Base-by-base conservation (phyloP, 495 filamentous ascomycete species). In the Penicillium cosmopolitanum region DNA sequence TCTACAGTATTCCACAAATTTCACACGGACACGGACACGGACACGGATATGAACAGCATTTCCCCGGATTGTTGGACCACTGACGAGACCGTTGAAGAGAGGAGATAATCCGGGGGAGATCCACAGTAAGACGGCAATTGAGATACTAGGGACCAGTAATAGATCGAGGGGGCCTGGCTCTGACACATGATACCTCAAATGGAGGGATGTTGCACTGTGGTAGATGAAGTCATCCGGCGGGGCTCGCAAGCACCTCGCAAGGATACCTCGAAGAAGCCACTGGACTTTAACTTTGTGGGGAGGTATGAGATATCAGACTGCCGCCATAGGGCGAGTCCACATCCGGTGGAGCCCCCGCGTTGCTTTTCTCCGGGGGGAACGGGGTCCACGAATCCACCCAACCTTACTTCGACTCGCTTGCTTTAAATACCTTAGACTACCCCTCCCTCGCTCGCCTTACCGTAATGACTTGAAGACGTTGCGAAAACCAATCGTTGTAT, bases 201-300 rank as follows among this genome's bases (percentile, higher is more conserved):
- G 15, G 36, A 15, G 35, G 10, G 10, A 13, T 38, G 36, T 13
- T 5, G 36, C 36, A 12, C 36, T 38, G 11, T 13, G 1, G 12
- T 13, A n/a, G 25, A 56, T 63, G 60, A 63, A 51, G 40, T 57
- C 63, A 62, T 59, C 28, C 36, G 56, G 69, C 65, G 71, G 71
- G 71, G 65, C 55, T 68, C 61, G 66, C 65, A 73, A 68, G 66
- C 47, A 64, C 58, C 61, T 75, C 73, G 73, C 71, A 75, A 75
- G 67, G 40, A 64, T 58, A 51, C 53, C 70, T 68, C 28, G 48
- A 73, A 72, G 36, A 34, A 65, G 66, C 55, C 21, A 25, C 55
- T 25, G 51, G 38, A 36, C 50, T 51, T 38, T 38, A 13, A 9
- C 15, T 38, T 38, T n/a, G 36, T 13, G 36, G 15, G 36, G 36